Base-by-base conservation (phyloP, 2,329 filamentous ascomycete species). In the Paracoccidioides lutzii region DNA sequence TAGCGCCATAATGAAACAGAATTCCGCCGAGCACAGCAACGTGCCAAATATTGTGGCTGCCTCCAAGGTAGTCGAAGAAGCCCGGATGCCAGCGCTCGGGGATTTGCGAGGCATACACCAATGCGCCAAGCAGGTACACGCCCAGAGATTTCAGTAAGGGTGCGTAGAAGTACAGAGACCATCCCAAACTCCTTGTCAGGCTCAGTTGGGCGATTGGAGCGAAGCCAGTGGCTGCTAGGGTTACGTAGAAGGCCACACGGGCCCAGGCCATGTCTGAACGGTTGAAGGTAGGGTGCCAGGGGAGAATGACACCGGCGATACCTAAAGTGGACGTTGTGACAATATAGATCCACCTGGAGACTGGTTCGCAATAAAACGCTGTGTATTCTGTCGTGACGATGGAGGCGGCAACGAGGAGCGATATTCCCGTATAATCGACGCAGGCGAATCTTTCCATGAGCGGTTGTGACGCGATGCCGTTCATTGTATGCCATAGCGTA, bases 301-400 rank as follows among this genome's bases (percentile, higher is more conserved):
- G 91, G 41, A 98, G 79, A 60, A 96, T 87, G 60, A 94, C 88
- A 56, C 93, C 93, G 42, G 84, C 87, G 56, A 94, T 74, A 50
- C 93, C 93, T 32, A 98, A 81, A 12, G 84, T 69, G 56, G 87
- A 85, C 2, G 93, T 97, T 52, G 87, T 76, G 44, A 79, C 71
- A 76, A 98, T 93, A 73, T 97, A 98, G 10, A 81, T 77, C 80
- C 86, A 93, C 55, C 90, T 85, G 62, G 87, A 90, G 49, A 87
- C 65, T 3, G 93, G 90, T 66, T 98, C 93, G 75, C 93, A 96
- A 76, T 98, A 98, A 72, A 98, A 98, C 30, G 91, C 93, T 0
- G 93, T 96, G 75, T 97, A 98, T 70, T 98, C 93, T 40, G 90
- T 95, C 2, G 93, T 96, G 81, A 97, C 89, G 74, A 98, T 98